Conservation (phyloP, 768 basidiomycete genomes). For the Clitopilus passeckerianus region DNA sequence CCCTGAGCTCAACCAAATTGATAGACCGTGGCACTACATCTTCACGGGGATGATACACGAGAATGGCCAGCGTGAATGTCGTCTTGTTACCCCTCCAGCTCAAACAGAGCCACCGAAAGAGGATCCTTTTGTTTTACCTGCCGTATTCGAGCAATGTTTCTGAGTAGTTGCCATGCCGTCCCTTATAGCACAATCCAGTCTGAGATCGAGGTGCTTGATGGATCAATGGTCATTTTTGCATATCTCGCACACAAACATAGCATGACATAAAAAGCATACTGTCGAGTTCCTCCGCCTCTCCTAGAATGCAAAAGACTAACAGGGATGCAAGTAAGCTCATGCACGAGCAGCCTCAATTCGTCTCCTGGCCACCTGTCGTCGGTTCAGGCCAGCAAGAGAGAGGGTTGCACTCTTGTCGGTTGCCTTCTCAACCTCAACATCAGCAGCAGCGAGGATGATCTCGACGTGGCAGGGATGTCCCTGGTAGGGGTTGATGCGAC, state of each 20-base stretch:
- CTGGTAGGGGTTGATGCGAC: conserved; percentile 98
- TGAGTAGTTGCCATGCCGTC: neutral
- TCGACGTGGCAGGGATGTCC: conserved; percentile 97
- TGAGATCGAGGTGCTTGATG: neutral
- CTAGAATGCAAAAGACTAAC: neutral
- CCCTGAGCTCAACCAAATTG: neutral
- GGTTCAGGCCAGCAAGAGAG: conserved; percentile 66
- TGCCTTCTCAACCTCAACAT: conserved; percentile 85
- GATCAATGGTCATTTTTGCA: neutral
- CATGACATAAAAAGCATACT: conserved; percentile 10
- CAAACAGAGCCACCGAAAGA: neutral
- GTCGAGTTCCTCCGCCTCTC: neutral
- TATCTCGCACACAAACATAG: neutral
- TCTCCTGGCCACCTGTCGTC: conserved; percentile 82
- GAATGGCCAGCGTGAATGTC: neutral
- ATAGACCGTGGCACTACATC: neutral
- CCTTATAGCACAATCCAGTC: neutral
- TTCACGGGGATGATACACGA: neutral
- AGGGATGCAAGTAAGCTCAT: conserved; percentile 21
- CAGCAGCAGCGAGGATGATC: conserved; percentile 78
- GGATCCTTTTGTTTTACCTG: neutral
- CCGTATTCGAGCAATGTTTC: neutral
- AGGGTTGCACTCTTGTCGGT: conserved; percentile 67
- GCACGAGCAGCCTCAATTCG: conserved; percentile 80
- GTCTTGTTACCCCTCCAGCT: neutral